Conservation (phyloP, 257 asterid species). For the Solanum chmielewskii region DNA sequence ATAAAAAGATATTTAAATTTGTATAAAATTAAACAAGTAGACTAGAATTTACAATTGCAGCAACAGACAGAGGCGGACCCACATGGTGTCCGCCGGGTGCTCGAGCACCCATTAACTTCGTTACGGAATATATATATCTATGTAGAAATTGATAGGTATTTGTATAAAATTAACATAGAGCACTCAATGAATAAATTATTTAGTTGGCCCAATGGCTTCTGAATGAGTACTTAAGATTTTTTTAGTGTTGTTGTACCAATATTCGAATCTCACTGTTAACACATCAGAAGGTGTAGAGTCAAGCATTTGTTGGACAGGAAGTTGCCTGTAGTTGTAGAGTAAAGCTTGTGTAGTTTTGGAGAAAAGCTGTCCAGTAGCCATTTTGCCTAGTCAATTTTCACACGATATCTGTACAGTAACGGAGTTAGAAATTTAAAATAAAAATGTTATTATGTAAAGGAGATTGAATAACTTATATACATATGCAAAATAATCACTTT, state of each 20-base stretch:
- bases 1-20: too few relatives aligned
- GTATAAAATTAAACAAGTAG: too few relatives aligned
- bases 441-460: not conserved
- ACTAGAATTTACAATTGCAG: constrained; percentile 50
- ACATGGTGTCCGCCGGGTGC: too few relatives aligned
- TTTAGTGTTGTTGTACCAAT: too few relatives aligned
- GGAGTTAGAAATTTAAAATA: not conserved
- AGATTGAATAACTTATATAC: not conserved
- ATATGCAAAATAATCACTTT: not conserved
- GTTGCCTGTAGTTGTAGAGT: constrained; percentile 86
- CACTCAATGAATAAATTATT: too few relatives aligned
- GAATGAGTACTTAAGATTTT: too few relatives aligned
- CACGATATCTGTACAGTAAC: constrained; percentile 5
- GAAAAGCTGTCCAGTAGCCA: constrained; percentile 87
- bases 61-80: constrained; percentile 18
- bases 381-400: constrained; percentile 18
- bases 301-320: constrained; percentile 97
- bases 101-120: too few relatives aligned
- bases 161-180: too few relatives aligned
- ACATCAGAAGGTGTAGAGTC: constrained; percentile 8
- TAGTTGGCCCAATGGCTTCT: too few relatives aligned
- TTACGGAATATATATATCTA: too few relatives aligned
- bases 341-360: constrained; percentile 83
- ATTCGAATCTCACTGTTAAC: too few relatives aligned
- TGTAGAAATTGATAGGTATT: too few relatives aligned